phyloP scores from a whole-genome alignment of 192 early-diverging fungal genomes.

The Allomyces macrogynus region DNA sequence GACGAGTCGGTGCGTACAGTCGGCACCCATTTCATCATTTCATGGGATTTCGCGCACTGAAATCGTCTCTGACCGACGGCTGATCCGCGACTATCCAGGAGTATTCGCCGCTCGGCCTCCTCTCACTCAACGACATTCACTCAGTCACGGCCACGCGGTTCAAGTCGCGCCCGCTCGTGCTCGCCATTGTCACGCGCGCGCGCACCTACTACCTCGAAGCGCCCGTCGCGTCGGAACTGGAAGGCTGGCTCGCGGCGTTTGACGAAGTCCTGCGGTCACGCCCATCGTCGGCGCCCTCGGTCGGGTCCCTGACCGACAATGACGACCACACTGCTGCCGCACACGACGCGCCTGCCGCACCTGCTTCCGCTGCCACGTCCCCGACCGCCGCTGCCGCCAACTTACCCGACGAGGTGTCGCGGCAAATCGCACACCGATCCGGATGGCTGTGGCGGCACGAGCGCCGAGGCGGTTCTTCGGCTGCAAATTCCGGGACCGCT shows the following conservation, averaged over 20 bases:
- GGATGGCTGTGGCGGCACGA: neutral
- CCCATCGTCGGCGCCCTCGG: neutral
- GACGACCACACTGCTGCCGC: neutral
- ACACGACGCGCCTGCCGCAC: neutral
- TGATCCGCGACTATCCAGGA: constrained; percentile 9
- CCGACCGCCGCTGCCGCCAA: neutral
- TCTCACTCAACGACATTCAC: constrained; percentile 17
- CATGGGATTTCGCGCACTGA: neutral
- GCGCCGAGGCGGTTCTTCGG: neutral
- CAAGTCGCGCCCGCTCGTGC: constrained; percentile 15
- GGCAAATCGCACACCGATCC: neutral
- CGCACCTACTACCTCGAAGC: constrained; percentile 25
- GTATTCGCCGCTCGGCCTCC: constrained; percentile 28
- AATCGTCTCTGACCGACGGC: too few relatives aligned
- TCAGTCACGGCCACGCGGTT: constrained; percentile 23
- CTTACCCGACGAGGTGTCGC: neutral
- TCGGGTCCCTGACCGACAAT: neutral
- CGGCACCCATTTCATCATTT: neutral
- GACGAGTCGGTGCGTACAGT: constrained; percentile 20
- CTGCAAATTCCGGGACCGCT: too few relatives aligned
- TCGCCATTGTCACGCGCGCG: constrained; percentile 26
- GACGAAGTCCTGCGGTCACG: neutral
- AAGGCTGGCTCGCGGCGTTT: constrained; percentile 16
- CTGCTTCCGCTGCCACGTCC: neutral
- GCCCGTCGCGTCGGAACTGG: constrained; percentile 8